Percentiles rank a stretch among this genome's conserved stretches.
These are phyloP conservation scores for Coleophoma crateriformis DNA, from an alignment of 2,329 filamentous ascomycete species.

Conservation along the genomic window DNA sequence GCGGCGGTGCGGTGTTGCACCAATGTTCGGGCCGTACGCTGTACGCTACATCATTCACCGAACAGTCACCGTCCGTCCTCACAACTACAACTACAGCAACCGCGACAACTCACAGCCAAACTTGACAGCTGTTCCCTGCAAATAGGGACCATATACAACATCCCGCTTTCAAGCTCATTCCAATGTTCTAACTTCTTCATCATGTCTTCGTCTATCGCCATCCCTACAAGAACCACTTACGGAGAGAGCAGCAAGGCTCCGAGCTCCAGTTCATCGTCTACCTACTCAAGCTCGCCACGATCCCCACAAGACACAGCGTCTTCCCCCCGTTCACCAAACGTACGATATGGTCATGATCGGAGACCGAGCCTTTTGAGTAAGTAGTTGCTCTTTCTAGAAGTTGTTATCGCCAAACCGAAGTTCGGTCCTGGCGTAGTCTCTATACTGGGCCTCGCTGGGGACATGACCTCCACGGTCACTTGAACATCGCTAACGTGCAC, in stretches of 20 bases:
- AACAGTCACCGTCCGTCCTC: neutral
- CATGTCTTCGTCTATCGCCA: constrained; percentile 65
- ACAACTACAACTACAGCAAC: neutral
- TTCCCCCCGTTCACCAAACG: constrained; percentile 27
- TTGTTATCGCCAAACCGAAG: constrained; percentile 1
- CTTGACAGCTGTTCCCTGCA: no score
- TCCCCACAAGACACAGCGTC: constrained; percentile 38
- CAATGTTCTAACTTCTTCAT: constrained; percentile 3
- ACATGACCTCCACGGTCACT: neutral
- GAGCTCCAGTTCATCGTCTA: constrained; percentile 43
- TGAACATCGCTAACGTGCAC: neutral
- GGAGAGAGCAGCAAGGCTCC: constrained; percentile 35
- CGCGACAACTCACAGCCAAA: constrained; percentile 2
- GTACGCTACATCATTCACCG: no score
- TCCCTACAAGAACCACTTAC: constrained; percentile 44
- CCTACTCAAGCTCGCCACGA: constrained; percentile 50
- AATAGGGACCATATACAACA: neutral
- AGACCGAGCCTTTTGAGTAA: constrained; percentile 59
- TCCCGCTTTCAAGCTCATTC: constrained; percentile 6
- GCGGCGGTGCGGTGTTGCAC: no score
- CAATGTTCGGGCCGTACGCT: no score
- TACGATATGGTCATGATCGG: constrained; percentile 43
- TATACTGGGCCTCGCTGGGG: neutral
- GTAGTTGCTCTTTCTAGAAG: constrained; percentile 20
- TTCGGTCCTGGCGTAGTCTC: neutral